These are phyloP conservation scores for Backusella sp. DNA, from an alignment of 192 early-diverging fungal genomes.

Conservation along the genomic window DNA sequence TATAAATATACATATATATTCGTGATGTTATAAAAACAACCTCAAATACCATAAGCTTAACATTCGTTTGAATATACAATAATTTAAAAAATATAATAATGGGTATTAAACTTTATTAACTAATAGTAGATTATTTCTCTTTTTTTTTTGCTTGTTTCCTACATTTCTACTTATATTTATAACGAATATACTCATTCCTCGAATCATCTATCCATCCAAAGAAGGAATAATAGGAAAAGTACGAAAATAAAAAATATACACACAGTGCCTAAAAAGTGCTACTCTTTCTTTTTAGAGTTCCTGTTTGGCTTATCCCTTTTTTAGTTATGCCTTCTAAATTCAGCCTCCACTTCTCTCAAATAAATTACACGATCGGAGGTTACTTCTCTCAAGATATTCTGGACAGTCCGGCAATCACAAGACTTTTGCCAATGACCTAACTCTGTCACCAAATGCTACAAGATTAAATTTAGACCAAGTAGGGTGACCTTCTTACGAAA, in stretches of 20 bases:
- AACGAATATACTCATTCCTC: neutral
- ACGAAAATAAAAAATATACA: neutral
- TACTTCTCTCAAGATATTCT: neutral
- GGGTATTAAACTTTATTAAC: neutral
- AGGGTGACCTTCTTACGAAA: neutral
- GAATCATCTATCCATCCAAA: neutral
- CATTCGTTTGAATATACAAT: neutral
- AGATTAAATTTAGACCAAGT: slow-evolving; percentile 6
- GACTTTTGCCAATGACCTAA: slow-evolving; percentile 5
- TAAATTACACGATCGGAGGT: slow-evolving; percentile 4
- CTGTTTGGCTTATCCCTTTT: neutral
- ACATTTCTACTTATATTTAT: neutral
- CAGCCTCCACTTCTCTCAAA: neutral
- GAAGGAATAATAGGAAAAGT: neutral
- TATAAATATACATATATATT: neutral
- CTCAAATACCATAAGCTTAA: neutral
- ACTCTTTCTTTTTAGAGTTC: neutral
- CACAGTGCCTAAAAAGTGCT: neutral
- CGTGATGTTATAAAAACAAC: neutral
- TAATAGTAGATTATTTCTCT: neutral
- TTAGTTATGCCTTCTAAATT: slow-evolving; percentile 2
- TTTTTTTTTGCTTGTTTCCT: neutral
- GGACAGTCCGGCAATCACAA: neutral
- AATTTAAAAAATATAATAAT: neutral
- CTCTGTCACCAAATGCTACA: neutral